Base-by-base conservation (phyloP, 75 land plant species). In the Adiantum capillusveneris region DNA sequence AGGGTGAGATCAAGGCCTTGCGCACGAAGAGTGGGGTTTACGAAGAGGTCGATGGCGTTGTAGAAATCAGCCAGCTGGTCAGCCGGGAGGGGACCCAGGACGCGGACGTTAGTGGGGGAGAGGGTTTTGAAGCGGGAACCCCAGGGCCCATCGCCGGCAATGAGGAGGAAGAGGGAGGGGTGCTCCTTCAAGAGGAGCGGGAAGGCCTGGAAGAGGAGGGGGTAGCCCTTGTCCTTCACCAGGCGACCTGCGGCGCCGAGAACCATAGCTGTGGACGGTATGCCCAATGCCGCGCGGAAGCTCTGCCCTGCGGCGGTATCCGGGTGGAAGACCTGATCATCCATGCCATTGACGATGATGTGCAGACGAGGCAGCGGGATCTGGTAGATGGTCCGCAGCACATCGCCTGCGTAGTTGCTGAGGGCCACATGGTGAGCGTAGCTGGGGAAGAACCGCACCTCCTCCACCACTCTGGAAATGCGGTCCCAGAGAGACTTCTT, bases 91-190 rank as follows among this genome's bases (percentile, higher is more conserved):
- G 82, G 58, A 0, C 85, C 89, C 19, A 82, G 49, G 25, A 56
- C 42, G 0, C 25, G 27, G 0, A 44, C 34, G 1, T 31, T 57
- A 19, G 16, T 60, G 24, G 69, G 68, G 0, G 76, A 84, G 1
- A 87, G 48, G 2, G 80, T 84, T 34, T 19, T 52, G 73, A 82
- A 87, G 37, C 91, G 53, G 24, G 75, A 67, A 22, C 63, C 75
- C 87, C 87, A 87, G 34, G 92, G 92, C 5, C 92, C 92, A 2
- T 81, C 45, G 1, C 92, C 92, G 0, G 87, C 91, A 0, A 87
- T 67, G 9, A 87, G 19, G 27, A 83, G 58, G 41, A 65, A 80
- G 18, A 81, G 70, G 39, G 60, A 57, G 0, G 76, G 72, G 58
- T 74, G 55, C 9, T 50, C 21, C 0, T 1, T 0, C 6, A 56